These are phyloP conservation scores for Blakeslea trispora DNA, from an alignment of 371 early-diverging fungal genomes.

Conservation along the genomic window DNA sequence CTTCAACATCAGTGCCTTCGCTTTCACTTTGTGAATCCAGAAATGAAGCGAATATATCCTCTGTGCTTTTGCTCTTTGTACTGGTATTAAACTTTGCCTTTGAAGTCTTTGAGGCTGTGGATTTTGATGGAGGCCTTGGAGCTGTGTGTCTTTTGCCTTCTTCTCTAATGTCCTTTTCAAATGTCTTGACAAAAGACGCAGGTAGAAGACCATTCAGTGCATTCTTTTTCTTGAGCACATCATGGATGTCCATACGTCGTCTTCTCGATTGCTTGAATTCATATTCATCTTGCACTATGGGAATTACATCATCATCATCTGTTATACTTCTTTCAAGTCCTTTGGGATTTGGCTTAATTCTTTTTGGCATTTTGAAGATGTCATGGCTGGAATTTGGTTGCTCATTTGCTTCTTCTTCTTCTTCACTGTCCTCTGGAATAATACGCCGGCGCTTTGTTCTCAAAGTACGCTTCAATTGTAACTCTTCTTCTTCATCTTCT, in stretches of 20 bases:
- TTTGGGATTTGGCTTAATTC: not conserved
- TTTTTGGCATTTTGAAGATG: not conserved
- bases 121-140: not conserved
- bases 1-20: not conserved
- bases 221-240: slow-evolving; percentile 4
- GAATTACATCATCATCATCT: slow-evolving; percentile 1
- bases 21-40: slow-evolving; percentile 1
- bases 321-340: not conserved
- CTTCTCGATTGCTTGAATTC: slow-evolving; percentile 1
- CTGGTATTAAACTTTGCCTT: not conserved
- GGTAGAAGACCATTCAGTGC: slow-evolving; percentile 15
- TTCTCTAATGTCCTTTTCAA: slow-evolving; percentile 10
- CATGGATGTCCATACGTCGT: not conserved
- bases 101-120: not conserved
- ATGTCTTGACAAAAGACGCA: slow-evolving; percentile 15
- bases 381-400: not conserved
- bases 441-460: not conserved
- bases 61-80: not conserved
- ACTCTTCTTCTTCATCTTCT: not conserved
- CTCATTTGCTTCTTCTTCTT: not conserved
- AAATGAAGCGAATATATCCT: slow-evolving; percentile 11
- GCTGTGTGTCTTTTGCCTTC: not conserved
- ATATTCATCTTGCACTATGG: not conserved
- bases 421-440: not conserved
- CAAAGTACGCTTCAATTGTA: not conserved